These are phyloP conservation scores for Thelephora aurantiotincta DNA, from an alignment of 768 basidiomycete genomes.

Conservation along the genomic window DNA sequence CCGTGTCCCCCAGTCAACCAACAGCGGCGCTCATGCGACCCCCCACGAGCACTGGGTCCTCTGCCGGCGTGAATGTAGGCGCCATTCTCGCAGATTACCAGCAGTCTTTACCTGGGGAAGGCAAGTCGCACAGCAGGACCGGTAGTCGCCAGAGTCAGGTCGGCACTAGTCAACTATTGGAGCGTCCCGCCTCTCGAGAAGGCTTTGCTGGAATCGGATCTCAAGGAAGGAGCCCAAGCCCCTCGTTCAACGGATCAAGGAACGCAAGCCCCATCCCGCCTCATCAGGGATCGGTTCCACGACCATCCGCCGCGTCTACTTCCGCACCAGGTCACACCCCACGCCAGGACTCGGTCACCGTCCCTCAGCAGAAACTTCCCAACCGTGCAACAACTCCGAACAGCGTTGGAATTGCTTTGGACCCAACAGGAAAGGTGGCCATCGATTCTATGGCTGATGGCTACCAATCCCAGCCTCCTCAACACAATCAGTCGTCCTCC, in stretches of 20 bases:
- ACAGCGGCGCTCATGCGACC: constrained; percentile 70
- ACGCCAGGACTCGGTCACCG: constrained; percentile 23
- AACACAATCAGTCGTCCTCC: constrained; percentile 4
- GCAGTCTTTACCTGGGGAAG: constrained; percentile 80
- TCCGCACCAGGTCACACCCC: constrained; percentile 10
- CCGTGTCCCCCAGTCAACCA: constrained; percentile 59
- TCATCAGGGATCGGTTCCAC: background rate
- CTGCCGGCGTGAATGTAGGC: constrained; percentile 45
- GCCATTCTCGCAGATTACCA: constrained; percentile 67
- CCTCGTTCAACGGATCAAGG: constrained; percentile 33
- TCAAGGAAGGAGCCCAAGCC: constrained; percentile 48
- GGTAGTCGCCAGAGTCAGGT: constrained; percentile 26
- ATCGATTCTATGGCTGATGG: constrained; percentile 64
- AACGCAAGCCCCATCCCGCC: constrained; percentile 31
- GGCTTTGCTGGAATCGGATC: constrained; percentile 76
- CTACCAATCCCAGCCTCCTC: constrained; percentile 17
- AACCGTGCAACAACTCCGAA: constrained; percentile 61
- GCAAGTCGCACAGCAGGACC: constrained; percentile 40
- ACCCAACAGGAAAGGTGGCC: constrained; percentile 65
- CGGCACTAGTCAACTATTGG: constrained; percentile 16
- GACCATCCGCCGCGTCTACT: background rate
- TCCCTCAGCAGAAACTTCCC: constrained; percentile 9
- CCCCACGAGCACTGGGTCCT: constrained; percentile 26
- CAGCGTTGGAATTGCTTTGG: constrained; percentile 70
- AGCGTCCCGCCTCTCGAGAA: constrained; percentile 33